A percentile compares a stretch with the other conserved stretches of the same genome.
phyloP scores from a whole-genome alignment of 164 flowering plant genomes.

The Nymphaea colorata region DNA sequence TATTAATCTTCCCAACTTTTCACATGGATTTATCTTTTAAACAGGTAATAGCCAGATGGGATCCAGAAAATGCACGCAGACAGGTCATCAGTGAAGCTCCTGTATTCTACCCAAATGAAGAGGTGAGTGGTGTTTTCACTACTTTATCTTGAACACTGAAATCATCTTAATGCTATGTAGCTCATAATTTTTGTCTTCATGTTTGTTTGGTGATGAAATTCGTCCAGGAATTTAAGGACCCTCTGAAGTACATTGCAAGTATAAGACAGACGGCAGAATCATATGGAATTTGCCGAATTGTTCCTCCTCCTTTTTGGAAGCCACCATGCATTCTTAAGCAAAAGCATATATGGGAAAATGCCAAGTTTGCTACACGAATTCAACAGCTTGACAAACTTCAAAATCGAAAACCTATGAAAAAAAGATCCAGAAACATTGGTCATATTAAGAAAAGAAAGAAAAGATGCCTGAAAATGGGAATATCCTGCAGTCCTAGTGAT shows the following conservation, averaged over 20 bases:
- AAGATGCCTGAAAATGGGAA: conserved; percentile 37
- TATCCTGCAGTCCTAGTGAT: conserved; percentile 19
- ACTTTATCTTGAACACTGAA: too few species aligned
- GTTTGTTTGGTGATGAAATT: neutral
- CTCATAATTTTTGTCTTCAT: neutral
- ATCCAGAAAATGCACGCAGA: conserved; percentile 52
- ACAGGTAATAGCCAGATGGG: conserved; percentile 90
- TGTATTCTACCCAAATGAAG: conserved; percentile 85
- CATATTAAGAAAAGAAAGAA: conserved; percentile 43
- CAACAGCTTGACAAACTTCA: conserved; percentile 81
- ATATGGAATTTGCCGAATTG: conserved; percentile 90
- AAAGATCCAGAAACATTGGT: conserved; percentile 13
- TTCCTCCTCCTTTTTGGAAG: conserved; percentile 90
- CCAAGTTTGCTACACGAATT: conserved; percentile 63
- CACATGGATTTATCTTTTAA: conserved; percentile 8
- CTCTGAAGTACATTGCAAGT: conserved; percentile 62
- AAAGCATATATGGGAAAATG: conserved; percentile 42
- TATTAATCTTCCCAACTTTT: neutral
- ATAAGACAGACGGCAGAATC: conserved; percentile 63
- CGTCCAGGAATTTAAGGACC: conserved; percentile 73
- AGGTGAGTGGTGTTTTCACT: conserved; percentile 27
- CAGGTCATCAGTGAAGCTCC: conserved; percentile 86
- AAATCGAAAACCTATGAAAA: conserved; percentile 47
- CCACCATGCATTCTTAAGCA: conserved; percentile 81
- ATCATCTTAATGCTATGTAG: neutral